These are phyloP conservation scores for Debaryomycetaceae sp. DNA, from an alignment of 1,139 yeast genomes.

Conservation along the genomic window DNA sequence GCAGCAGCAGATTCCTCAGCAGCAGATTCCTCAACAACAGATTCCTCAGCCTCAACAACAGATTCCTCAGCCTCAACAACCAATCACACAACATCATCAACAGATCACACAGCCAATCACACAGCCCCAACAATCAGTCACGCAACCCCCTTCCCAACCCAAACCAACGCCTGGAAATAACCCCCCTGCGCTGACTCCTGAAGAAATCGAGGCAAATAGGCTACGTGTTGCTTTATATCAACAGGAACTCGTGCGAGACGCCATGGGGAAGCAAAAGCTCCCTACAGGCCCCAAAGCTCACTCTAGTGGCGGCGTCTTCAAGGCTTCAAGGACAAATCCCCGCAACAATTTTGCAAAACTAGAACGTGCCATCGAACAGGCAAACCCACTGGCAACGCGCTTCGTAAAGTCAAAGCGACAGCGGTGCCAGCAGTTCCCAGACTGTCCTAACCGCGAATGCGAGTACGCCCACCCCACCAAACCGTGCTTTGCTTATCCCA, in stretches of 20 bases:
- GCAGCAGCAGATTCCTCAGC: background rate
- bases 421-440: slow-evolving; percentile 65
- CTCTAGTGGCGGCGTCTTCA: slow-evolving; percentile 7
- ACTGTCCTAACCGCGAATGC: slow-evolving; percentile 60
- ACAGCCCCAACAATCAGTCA: no score
- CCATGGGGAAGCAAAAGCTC: slow-evolving; percentile 2
- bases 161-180: no score
- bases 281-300: slow-evolving; percentile 8
- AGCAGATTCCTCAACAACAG: background rate
- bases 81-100: slow-evolving; percentile 4
- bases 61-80: slow-evolving; percentile 5
- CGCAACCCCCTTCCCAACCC: background rate
- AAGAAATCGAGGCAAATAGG: background rate
- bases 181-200: background rate
- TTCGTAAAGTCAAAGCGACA: slow-evolving; percentile 25
- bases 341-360: slow-evolving; percentile 19
- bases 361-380: slow-evolving; percentile 28
- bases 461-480: slow-evolving; percentile 71
- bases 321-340: slow-evolving; percentile 3
- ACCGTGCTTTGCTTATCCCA: slow-evolving; percentile 64
- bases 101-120: slow-evolving; percentile 1
- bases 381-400: slow-evolving; percentile 12
- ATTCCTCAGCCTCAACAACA: background rate
- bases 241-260: background rate
- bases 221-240: no score